Conservation (phyloP, 139 green algal genomes). For the Mesotaenium endlicherianum region DNA sequence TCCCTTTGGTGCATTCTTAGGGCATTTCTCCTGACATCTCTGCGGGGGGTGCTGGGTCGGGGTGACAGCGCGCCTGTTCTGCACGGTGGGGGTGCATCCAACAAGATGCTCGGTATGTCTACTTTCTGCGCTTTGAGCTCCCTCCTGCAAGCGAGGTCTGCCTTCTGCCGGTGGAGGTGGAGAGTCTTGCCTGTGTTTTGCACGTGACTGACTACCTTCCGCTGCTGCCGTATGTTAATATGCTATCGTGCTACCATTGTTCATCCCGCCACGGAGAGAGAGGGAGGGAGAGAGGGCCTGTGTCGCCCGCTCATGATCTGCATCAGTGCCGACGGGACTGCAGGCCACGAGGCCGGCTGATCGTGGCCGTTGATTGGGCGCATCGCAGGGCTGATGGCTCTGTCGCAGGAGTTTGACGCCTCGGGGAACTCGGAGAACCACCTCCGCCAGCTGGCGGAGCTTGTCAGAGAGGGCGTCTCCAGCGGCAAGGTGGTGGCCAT, state of each 20-base stretch:
- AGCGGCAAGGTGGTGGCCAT: constrained; percentile 80
- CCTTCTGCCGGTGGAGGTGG: neutral
- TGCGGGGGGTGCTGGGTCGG: too few species aligned
- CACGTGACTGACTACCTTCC: neutral
- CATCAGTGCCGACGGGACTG: too few species aligned
- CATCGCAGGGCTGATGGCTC: neutral
- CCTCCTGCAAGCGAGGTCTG: neutral
- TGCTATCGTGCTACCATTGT: neutral
- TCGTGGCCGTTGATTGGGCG: too few species aligned
- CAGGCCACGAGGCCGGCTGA: too few species aligned
- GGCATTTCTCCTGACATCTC: neutral
- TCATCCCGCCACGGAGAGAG: neutral
- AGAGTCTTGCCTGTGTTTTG: neutral
- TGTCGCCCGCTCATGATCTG: too few species aligned
- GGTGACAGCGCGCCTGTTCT: constrained; percentile 63
- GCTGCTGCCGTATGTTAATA: neutral
- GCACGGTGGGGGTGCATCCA: constrained; percentile 82
- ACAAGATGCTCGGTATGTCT: constrained; percentile 65
- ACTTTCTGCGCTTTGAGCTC: neutral
- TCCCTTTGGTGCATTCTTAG: neutral
- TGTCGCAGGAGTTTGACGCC: constrained; percentile 65
- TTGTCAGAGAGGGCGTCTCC: constrained; percentile 56
- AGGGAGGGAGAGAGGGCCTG: neutral
- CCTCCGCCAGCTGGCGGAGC: constrained; percentile 28
- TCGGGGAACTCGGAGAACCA: constrained; percentile 42